A percentile compares a stretch with the other conserved stretches of the same genome.
These are phyloP conservation scores for Penicillium tannophilum DNA, from an alignment of 495 filamentous ascomycete genomes.

Conservation along the genomic window DNA sequence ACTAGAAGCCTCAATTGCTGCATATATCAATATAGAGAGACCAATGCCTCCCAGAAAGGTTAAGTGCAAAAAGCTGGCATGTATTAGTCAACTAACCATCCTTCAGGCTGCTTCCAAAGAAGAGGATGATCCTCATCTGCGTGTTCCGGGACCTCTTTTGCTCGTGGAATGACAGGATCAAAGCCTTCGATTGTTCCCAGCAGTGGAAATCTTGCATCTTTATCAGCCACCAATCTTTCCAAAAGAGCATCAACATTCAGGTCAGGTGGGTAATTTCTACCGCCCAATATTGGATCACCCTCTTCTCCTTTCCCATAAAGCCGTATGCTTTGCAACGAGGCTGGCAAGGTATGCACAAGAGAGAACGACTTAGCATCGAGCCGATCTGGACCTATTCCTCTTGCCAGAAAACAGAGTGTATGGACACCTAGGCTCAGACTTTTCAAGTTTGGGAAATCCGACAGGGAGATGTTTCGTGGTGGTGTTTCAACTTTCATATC, in stretches of 20 bases:
- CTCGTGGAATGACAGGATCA: constrained; percentile 4
- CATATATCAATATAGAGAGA: too few species aligned
- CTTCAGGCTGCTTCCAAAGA: not conserved
- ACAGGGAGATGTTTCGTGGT: not conserved
- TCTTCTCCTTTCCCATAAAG: constrained; percentile 1
- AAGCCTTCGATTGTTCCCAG: constrained; percentile 2
- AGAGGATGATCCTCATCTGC: constrained; percentile 2
- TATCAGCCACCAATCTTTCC: not conserved
- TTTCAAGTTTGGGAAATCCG: constrained; percentile 5
- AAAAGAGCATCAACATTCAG: not conserved
- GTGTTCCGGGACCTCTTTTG: not conserved
- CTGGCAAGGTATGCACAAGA: constrained; percentile 2
- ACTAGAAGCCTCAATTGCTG: too few species aligned
- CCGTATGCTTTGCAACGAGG: not conserved
- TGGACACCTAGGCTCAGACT: constrained; percentile 4
- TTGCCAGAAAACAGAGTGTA: constrained; percentile 5
- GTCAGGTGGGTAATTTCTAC: not conserved
- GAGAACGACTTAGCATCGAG: not conserved
- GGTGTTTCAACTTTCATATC: not conserved
- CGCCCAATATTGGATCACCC: not conserved
- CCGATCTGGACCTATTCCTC: not conserved
- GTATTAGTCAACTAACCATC: not conserved
- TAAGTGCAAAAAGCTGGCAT: not conserved
- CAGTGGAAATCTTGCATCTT: not conserved
- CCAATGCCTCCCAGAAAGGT: too few species aligned